These are phyloP conservation scores for Diplotaxis tenuifolia DNA, from an alignment of 345 rosid species.

Conservation along the genomic window DNA sequence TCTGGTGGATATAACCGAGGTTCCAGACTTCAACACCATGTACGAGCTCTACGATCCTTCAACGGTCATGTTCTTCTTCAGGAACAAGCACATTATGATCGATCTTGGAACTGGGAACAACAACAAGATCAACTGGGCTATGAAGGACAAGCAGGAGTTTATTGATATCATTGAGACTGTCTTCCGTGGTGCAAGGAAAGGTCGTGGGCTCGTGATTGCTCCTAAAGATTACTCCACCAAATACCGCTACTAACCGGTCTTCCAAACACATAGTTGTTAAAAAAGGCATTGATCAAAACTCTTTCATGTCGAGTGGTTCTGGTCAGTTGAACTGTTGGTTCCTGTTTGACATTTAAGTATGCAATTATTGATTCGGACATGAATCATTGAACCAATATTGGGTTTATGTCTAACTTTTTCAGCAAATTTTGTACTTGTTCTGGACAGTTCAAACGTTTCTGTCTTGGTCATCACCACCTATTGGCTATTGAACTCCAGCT, in stretches of 20 bases:
- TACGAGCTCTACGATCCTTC: constrained; percentile 93
- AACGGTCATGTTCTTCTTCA: constrained; percentile 92
- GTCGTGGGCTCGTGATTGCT: constrained; percentile 96
- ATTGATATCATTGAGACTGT: constrained; percentile 85
- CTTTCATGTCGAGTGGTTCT: constrained; percentile 5
- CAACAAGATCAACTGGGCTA: constrained; percentile 98
- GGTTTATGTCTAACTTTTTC: too few relatives aligned
- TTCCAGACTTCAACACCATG: constrained; percentile 94
- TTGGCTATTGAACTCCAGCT: too few relatives aligned
- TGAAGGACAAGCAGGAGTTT: constrained; percentile 97
- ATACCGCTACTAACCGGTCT: constrained; percentile 62
- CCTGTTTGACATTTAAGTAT: constrained; percentile 14
- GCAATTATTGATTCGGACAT: constrained; percentile 21
- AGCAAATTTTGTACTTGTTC: too few relatives aligned
- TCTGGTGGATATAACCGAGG: constrained; percentile 87
- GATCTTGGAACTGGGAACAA: constrained; percentile 97
- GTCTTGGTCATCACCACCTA: too few relatives aligned
- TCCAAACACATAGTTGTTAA: neutral
- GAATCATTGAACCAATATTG: constrained; percentile 9
- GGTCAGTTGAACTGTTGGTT: constrained; percentile 25
- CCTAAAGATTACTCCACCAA: constrained; percentile 96
- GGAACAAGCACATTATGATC: constrained; percentile 98
- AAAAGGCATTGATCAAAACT: neutral
- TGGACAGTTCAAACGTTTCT: too few relatives aligned
- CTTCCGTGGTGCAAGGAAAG: constrained; percentile 87